Evolutionary conservation across 371 early-diverging fungal genomes (phyloP).

Genomic region (Rhizopus stolonifer): DNA sequence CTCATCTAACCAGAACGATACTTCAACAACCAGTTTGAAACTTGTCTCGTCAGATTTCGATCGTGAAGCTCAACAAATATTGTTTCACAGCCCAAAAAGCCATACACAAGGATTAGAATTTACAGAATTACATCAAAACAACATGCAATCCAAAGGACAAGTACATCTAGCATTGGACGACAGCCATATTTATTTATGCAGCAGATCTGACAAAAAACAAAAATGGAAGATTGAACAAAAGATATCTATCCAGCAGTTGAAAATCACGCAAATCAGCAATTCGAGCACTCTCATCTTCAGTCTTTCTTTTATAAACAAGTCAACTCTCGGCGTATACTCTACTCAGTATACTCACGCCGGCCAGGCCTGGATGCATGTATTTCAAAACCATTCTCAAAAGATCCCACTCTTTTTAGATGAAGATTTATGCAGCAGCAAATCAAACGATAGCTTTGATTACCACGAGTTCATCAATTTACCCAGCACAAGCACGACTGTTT

Average conservation of each 20-base stretch:
- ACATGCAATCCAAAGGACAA: slow-evolving; percentile 14
- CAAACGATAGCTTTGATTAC: slow-evolving; percentile 5
- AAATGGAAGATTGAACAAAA: slow-evolving; percentile 18
- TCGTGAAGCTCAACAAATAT: slow-evolving; percentile 17
- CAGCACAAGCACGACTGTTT: neutral
- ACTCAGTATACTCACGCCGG: slow-evolving; percentile 14
- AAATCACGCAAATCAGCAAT: neutral
- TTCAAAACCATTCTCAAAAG: slow-evolving; percentile 4
- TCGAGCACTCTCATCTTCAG: slow-evolving; percentile 18
- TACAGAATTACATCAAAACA: slow-evolving; percentile 20
- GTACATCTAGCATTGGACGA: slow-evolving; percentile 17
- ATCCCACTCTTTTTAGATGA: neutral
- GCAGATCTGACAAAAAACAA: neutral
- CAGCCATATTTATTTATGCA: slow-evolving; percentile 7
- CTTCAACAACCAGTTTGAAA: neutral
- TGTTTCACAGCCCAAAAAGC: slow-evolving; percentile 12
- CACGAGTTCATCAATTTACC: no score
- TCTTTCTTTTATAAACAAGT: slow-evolving; percentile 3
- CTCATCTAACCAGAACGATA: neutral
- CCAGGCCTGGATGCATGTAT: slow-evolving; percentile 12
- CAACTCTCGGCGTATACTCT: slow-evolving; percentile 17
- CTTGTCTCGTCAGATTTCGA: slow-evolving; percentile 24
- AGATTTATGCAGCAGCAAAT: slow-evolving; percentile 4
- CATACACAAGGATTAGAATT: slow-evolving; percentile 26
- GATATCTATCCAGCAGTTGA: slow-evolving; percentile 3